Evolutionary conservation across 805 yeast species (phyloP).

Genomic region (Suhomyces kilbournensis): DNA sequence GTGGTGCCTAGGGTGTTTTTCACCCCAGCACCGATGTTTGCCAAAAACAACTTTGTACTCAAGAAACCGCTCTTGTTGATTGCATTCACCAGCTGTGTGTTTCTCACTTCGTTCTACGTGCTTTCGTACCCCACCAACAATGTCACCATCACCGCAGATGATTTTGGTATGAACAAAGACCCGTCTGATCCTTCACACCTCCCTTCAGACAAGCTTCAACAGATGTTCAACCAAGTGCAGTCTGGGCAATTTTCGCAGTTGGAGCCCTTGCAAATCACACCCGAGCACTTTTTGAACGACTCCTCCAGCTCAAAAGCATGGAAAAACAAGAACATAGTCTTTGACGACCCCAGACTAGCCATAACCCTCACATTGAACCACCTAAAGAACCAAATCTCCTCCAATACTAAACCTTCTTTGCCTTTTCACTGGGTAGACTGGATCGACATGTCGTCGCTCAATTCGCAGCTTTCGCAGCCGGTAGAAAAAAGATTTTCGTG

Average conservation of each 20-base stretch:
- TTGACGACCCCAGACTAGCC: constrained; percentile 21
- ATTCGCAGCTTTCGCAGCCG: constrained; percentile 6
- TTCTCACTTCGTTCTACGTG: not conserved
- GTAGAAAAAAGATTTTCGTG: constrained; percentile 8
- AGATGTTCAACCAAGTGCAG: not conserved
- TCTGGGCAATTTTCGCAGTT: not conserved
- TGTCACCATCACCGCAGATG: not conserved
- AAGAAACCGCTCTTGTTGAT: not conserved
- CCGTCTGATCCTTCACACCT: too few species aligned
- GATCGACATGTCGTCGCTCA: constrained; percentile 17
- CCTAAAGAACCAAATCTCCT: not conserved
- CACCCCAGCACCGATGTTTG: not conserved
- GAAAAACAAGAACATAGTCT: constrained; percentile 15
- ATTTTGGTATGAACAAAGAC: not conserved
- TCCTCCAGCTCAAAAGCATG: constrained; percentile 15
- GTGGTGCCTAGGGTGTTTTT: not conserved
- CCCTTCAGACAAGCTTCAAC: not conserved
- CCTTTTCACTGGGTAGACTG: constrained; percentile 28
- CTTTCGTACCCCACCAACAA: not conserved
- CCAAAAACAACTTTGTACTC: not conserved
- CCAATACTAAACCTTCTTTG: too few species aligned
- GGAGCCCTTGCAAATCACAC: not conserved
- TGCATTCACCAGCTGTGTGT: constrained; percentile 1
- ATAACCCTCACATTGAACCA: constrained; percentile 13
- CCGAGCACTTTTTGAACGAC: not conserved